phyloP scores from a whole-genome alignment of 257 asterid genomes.

The Nicotiana tabacum region DNA sequence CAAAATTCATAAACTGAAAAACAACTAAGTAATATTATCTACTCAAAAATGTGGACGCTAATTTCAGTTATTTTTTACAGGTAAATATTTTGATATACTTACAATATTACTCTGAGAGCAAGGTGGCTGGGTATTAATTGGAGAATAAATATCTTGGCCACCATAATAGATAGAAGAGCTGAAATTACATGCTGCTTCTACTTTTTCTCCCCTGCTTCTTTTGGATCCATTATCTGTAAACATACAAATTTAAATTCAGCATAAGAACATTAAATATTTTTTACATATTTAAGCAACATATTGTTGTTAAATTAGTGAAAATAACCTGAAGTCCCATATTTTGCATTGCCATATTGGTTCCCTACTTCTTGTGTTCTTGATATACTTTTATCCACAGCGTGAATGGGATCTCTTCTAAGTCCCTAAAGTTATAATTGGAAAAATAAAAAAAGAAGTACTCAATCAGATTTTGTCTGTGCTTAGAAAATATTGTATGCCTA shows the following conservation, averaged over 20 bases:
- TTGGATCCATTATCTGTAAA: constrained; percentile 1
- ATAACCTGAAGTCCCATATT: constrained; percentile 38
- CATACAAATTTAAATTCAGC: not conserved
- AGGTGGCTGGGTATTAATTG: not conserved
- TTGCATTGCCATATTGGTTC: constrained; percentile 13
- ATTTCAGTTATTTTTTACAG: too few species aligned
- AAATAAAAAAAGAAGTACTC: too few species aligned
- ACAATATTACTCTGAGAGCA: not conserved
- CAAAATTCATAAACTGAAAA: not conserved
- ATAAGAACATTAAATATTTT: not conserved
- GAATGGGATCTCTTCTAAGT: constrained; percentile 39
- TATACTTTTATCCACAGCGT: constrained; percentile 16
- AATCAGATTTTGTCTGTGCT: too few species aligned
- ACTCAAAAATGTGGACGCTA: too few species aligned
- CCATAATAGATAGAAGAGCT: constrained; percentile 12
- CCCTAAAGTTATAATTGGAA: constrained; percentile 27
- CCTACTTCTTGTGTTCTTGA: constrained; percentile 23
- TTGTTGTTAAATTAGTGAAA: not conserved
- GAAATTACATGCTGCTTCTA: constrained; percentile 6
- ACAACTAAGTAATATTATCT: not conserved
- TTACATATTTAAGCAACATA: not conserved
- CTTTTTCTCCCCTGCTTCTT: not conserved
- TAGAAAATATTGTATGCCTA: too few species aligned
- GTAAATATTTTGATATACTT: not conserved
- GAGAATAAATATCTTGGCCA: constrained; percentile 13